Percentiles rank a stretch among this genome's conserved stretches.
Conservation (phyloP, 2,329 filamentous ascomycete species). For the Sphaerulina populicola region DNA sequence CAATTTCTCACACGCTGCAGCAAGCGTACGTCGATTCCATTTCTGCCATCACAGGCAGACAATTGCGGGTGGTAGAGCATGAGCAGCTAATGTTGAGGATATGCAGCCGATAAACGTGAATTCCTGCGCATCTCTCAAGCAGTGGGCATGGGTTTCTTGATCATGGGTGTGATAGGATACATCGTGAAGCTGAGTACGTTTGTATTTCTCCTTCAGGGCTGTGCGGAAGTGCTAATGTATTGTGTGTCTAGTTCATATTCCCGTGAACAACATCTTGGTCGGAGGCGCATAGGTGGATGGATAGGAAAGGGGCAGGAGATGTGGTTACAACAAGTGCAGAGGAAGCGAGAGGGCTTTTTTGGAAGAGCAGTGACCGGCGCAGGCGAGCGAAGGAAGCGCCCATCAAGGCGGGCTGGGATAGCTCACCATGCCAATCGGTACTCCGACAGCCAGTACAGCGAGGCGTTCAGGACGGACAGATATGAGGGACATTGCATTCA, state of each 20-base stretch:
- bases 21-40: slow-evolving; percentile 35
- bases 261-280: slow-evolving; percentile 62
- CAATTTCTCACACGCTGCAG: slow-evolving; percentile 45
- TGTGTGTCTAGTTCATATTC: slow-evolving; percentile 52
- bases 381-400: background rate
- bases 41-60: background rate
- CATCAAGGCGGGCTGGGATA: background rate
- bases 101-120: slow-evolving; percentile 49
- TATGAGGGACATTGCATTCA: background rate
- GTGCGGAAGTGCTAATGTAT: background rate
- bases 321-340: background rate
- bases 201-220: background rate
- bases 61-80: background rate
- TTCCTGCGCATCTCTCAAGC: slow-evolving; percentile 56
- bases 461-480: slow-evolving; percentile 12
- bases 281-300: slow-evolving; percentile 50
- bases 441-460: slow-evolving; percentile 10
- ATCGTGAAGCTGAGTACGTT: slow-evolving; percentile 58
- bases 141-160: slow-evolving; percentile 60
- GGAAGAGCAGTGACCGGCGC: background rate
- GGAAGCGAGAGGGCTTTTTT: background rate
- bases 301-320: background rate
- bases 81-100: background rate
- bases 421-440: too few species aligned
- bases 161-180: slow-evolving; percentile 64